These are phyloP conservation scores for Hippophae rhamnoides DNA, from an alignment of 306 rosid species.

Conservation along the genomic window DNA sequence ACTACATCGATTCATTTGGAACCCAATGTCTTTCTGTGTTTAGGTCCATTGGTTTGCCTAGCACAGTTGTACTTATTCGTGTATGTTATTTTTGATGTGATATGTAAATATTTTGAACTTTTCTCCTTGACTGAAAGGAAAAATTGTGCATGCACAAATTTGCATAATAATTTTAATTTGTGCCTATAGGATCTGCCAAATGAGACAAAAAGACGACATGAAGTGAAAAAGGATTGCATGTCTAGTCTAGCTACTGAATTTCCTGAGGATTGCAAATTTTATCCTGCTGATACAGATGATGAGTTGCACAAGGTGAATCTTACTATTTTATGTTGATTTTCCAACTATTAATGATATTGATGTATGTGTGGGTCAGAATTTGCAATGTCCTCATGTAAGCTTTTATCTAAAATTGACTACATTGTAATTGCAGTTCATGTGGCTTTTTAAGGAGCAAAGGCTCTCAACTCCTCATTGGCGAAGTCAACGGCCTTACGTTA, in stretches of 20 bases:
- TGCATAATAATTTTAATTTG: slow-evolving; percentile 4
- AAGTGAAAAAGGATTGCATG: slow-evolving; percentile 58
- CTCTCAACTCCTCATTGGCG: slow-evolving; percentile 80
- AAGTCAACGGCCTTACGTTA: slow-evolving; percentile 64
- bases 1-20: slow-evolving; percentile 79
- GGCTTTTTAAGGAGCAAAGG: slow-evolving; percentile 91
- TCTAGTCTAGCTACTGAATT: slow-evolving; percentile 66
- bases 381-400: no score
- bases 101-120: not conserved
- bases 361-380: not conserved
- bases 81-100: slow-evolving; percentile 41
- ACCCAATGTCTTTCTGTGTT: slow-evolving; percentile 83
- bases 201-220: slow-evolving; percentile 61
- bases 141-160: slow-evolving; percentile 5
- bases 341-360: not conserved
- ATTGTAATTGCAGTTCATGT: slow-evolving; percentile 60
- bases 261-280: slow-evolving; percentile 84
- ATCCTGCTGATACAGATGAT: slow-evolving; percentile 77
- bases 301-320: slow-evolving; percentile 78
- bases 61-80: slow-evolving; percentile 74
- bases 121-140: not conserved
- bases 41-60: slow-evolving; percentile 86
- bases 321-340: not conserved
- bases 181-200: slow-evolving; percentile 61
- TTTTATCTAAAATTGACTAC: not conserved